Conservation (phyloP, 345 rosid genomes). For the Aurinia saxatilis region DNA sequence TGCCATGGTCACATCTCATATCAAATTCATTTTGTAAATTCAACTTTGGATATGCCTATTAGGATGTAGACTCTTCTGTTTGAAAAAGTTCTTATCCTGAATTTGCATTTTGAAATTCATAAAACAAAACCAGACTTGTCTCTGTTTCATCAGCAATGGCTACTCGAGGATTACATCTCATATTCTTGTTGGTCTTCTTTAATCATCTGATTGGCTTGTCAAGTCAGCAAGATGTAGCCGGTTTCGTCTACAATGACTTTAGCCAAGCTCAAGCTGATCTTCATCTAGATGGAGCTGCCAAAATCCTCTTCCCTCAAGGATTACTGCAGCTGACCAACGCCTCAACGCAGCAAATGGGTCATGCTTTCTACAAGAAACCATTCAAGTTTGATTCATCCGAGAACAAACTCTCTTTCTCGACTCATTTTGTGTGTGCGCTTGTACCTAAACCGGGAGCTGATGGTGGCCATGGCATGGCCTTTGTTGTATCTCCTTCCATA, state of each 20-base stretch:
- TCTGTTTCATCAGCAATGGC: constrained; percentile 13
- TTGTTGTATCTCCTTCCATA: constrained; percentile 29
- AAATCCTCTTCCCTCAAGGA: constrained; percentile 30
- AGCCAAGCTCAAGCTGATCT: constrained; percentile 19
- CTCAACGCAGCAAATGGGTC: constrained; percentile 29
- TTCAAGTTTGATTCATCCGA: constrained; percentile 35
- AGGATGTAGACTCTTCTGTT: background rate
- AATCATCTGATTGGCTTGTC: constrained; percentile 8
- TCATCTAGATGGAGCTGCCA: constrained; percentile 34
- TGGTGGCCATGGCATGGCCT: constrained; percentile 44
- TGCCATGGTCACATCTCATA: constrained; percentile 2
- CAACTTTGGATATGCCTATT: background rate
- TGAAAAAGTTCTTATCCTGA: background rate
- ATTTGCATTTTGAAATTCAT: background rate
- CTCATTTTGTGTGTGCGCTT: constrained; percentile 37
- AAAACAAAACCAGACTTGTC: background rate
- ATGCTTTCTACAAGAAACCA: constrained; percentile 37
- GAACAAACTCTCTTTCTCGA: constrained; percentile 25
- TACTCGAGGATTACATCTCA: background rate
- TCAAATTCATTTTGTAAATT: background rate
- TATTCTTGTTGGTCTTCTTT: constrained; percentile 3
- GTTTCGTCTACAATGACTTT: constrained; percentile 41
- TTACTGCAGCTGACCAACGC: constrained; percentile 48
- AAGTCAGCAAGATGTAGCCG: constrained; percentile 12
- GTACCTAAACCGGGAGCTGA: constrained; percentile 28